Evolutionary conservation across 2,329 filamentous ascomycete genomes (phyloP), one percentile per base, ranked within the genome.

Genomic region (Aureobasidium uvarum): DNA sequence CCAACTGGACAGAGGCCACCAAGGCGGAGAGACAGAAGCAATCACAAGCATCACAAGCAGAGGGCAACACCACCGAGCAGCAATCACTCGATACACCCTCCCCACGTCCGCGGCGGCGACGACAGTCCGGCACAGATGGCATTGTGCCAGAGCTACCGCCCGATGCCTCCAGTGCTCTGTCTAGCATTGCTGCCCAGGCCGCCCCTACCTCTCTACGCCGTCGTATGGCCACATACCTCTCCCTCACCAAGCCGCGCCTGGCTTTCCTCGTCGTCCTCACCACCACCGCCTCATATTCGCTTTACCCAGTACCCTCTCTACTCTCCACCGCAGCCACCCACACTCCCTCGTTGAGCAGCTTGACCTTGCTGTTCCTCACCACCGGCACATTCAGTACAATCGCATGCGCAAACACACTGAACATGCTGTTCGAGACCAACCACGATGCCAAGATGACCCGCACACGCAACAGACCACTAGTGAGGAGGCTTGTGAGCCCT

Each of bases 351-450:
- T 85, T 97, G 51, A 96, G 91, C 67, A 92, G 95, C 2, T 82
- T 98, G 63, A 99, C 95, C 10, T 88, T 98, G 20, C 83, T 96
- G 60, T 98, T 96, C 81, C 86, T 99, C 60, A 96, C 94, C 0
- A 86, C 86, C 4, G 94, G 95, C 67, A 98, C 95, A 0, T 87
- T 93, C 5, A 83, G 97, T 23, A 95, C 91, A 76, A 90, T 87
- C n/a, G 92, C 93, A 50, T 91, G 90, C 66, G 95, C 95, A 50
- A 99, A 99, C 75, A 86, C 95, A 1, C 83, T 98, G 70, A 99
- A 99, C 78, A 99, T 99, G 95, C 86, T 97, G 66, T 92, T 97
- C 78, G 95, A 99, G 78, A 90, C 88, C 11, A 83, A 88, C 67
- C 93, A 93, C 74, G 95, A 99, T 76, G 91, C 92, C 52, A 87